phyloP scores from a whole-genome alignment of 2,329 filamentous ascomycete species.

The Alternaria incomplexa region DNA sequence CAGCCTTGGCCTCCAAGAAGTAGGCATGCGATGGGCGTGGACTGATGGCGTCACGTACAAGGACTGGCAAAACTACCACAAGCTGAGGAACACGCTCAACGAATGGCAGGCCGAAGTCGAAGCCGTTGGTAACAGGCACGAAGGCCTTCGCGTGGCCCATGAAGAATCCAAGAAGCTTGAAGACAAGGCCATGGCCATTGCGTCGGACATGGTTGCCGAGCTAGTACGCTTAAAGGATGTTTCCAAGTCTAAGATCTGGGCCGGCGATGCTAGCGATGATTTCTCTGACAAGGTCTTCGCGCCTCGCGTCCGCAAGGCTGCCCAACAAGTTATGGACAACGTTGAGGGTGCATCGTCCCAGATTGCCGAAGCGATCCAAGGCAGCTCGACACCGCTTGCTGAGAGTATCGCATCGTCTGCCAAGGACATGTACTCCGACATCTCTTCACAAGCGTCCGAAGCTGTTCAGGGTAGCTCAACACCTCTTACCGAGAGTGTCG shows the following conservation, averaged over 20 bases:
- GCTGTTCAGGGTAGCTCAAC: conserved; percentile 40
- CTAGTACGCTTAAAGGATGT: conserved; percentile 82
- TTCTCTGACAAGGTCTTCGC: conserved; percentile 74
- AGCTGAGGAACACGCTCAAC: conserved; percentile 80
- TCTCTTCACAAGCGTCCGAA: conserved; percentile 37
- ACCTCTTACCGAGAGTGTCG: conserved; percentile 39
- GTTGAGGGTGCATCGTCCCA: conserved; percentile 47
- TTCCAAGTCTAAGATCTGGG: conserved; percentile 80
- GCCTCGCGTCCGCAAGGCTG: conserved; percentile 57
- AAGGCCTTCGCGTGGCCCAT: conserved; percentile 71
- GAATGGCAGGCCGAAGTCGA: conserved; percentile 86
- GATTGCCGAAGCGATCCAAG: conserved; percentile 44
- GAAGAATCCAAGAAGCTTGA: conserved; percentile 73
- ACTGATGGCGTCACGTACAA: conserved; percentile 95
- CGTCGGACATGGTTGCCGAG: conserved; percentile 79
- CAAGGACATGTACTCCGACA: conserved; percentile 44
- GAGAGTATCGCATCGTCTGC: conserved; percentile 48
- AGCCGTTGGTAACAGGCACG: conserved; percentile 74
- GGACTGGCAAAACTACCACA: conserved; percentile 95
- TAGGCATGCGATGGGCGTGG: conserved; percentile 93
- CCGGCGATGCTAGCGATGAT: conserved; percentile 75
- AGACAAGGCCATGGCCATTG: conserved; percentile 78
- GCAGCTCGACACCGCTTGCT: conserved; percentile 37
- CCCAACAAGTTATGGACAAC: conserved; percentile 50
- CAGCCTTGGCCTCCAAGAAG: conserved; percentile 84